These are phyloP conservation scores for Sordariomycetes sp. DNA, from an alignment of 2,329 filamentous ascomycete genomes.

Conservation along the genomic window DNA sequence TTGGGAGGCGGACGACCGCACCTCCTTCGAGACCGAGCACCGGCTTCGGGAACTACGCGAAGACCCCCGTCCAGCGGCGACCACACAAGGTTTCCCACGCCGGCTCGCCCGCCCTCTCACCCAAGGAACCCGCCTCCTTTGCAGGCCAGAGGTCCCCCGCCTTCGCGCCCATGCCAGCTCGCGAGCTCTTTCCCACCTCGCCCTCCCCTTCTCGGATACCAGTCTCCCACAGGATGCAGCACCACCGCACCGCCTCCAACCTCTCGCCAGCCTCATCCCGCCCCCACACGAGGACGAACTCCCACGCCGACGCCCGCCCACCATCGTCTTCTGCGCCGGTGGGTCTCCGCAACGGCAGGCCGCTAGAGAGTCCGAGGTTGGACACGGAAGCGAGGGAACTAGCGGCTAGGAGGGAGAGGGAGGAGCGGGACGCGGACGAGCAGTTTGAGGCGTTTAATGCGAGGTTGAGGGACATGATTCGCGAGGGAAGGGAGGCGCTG, in stretches of 20 bases:
- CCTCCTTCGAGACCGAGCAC: slow-evolving; percentile 22
- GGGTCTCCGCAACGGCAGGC: not conserved
- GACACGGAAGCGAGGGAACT: slow-evolving; percentile 59
- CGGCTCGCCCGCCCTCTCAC: slow-evolving; percentile 7
- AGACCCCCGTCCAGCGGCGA: slow-evolving; percentile 4
- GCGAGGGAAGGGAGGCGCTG: slow-evolving; percentile 75
- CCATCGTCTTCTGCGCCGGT: not conserved
- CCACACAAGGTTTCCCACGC: not conserved
- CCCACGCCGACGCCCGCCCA: not conserved
- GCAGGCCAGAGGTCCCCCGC: slow-evolving; percentile 16
- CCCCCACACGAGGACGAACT: not conserved
- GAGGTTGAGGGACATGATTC: slow-evolving; percentile 73
- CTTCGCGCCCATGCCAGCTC: not conserved
- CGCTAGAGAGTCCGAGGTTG: slow-evolving; percentile 32
- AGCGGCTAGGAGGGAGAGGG: slow-evolving; percentile 55
- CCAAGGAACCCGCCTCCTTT: slow-evolving; percentile 7
- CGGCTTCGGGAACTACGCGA: not conserved
- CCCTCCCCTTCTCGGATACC: slow-evolving; percentile 10
- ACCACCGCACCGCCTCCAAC: not conserved
- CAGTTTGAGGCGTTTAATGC: slow-evolving; percentile 69
- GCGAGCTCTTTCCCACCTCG: not conserved
- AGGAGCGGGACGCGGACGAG: slow-evolving; percentile 67
- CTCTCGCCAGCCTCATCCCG: not conserved
- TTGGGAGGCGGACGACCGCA: slow-evolving; percentile 23
- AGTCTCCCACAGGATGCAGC: not conserved